Evolutionary conservation across 306 rosid genomes (phyloP).

Genomic region (Quercus wislizeni): DNA sequence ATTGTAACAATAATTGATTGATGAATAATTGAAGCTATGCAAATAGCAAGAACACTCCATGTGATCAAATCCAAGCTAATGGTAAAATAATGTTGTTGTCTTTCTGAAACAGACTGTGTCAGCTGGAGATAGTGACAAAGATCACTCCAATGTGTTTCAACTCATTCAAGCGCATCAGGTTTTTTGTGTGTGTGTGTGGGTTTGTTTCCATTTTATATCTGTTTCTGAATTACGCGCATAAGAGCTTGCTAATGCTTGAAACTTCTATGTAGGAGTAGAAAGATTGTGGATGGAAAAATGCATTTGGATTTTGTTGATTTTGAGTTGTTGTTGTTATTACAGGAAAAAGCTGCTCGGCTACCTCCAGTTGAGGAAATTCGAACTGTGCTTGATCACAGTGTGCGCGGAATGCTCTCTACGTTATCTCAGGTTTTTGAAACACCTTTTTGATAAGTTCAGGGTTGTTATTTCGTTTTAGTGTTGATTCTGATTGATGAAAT

Average conservation of each 20-base stretch:
- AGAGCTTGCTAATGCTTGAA: no score
- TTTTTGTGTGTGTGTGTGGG: not conserved
- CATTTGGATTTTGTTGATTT: not conserved
- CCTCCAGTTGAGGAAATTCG: constrained; percentile 74
- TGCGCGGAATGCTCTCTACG: constrained; percentile 86
- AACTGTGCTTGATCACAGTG: constrained; percentile 59
- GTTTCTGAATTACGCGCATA: no score
- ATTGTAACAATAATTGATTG: not conserved
- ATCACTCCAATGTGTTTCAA: constrained; percentile 48
- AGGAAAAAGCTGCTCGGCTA: constrained; percentile 89
- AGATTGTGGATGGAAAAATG: not conserved
- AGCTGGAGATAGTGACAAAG: constrained; percentile 43
- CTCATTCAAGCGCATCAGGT: constrained; percentile 90
- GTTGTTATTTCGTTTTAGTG: not conserved
- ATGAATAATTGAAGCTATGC: not conserved
- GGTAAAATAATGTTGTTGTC: constrained; percentile 11
- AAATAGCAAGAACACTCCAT: not conserved
- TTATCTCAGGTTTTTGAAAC: constrained; percentile 58
- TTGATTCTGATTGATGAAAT: not conserved
- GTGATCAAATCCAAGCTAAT: not conserved
- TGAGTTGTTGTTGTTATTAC: constrained; percentile 19
- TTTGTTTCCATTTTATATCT: no score
- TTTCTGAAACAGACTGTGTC: constrained; percentile 45
- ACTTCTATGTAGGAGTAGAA: not conserved
- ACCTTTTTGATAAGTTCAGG: not conserved